Evolutionary conservation across 202 grass and related monocot species (phyloP), one percentile per base, ranked within the genome.

Genomic region (Saccharum hybrid): DNA sequence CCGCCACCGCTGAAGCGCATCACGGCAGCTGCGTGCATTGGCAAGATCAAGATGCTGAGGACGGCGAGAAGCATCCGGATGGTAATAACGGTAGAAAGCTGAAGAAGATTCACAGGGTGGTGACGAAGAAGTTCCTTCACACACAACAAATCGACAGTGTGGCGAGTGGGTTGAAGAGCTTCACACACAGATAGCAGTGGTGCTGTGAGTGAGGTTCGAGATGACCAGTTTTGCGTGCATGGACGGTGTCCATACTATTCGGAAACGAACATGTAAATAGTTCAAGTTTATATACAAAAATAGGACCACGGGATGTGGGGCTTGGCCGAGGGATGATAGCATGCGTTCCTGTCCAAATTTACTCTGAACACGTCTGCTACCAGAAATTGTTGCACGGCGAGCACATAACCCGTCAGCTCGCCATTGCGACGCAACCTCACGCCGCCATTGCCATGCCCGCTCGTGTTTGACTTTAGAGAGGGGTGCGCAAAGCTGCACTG

Each of bases 1-100:
- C 10, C 16, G 36, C 52, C 19, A 61, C 63, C 33, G 86, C 83
- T 41, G 82, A 83, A 36, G 42, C 46, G 30, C 87, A 67, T 23
- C 72, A 71, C 12, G 74, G 86, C 37, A 75, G 82, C 3, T 74
- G 86, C 31, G 83, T 94, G 82, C 72, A 90, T 4, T 94, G 92
- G 90, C 70, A 84, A 19, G 88, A 90, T 8, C 84, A 86, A 16
- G 92, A 86, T 0, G 14, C 3, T 6, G 66, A 87, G 26, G 49
- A 54, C 19, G 42, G 65, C 66, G 57, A 56, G 5, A 85, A 16
- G 52, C 83, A 74, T 77, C 84, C 70, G 28, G 51, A 51, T 2
- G 43, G 7, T 8, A 33, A 8, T 0, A 63, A 65, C 13, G n/a
- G 38, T 8, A 16, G 28, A 0, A 81, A 74, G 72, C 83, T 82